phyloP scores from a whole-genome alignment of 2,329 filamentous ascomycete species.

The Aspergillus alliaceus region DNA sequence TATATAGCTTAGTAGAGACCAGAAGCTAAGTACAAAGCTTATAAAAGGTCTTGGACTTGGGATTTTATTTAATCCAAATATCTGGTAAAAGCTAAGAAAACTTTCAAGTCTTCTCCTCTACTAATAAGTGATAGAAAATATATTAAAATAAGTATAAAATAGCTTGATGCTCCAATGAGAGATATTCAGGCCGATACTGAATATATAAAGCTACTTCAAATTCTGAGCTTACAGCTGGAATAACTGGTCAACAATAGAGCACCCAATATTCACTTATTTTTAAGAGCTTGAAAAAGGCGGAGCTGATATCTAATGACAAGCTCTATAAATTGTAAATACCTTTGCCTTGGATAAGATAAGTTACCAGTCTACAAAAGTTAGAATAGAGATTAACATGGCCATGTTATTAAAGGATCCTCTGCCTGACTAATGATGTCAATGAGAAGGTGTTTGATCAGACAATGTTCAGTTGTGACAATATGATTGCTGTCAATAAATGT shows the following conservation, averaged over 20 bases:
- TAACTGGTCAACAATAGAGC: constrained; percentile 8
- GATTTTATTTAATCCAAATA: constrained; percentile 11
- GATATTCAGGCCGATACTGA: constrained; percentile 15
- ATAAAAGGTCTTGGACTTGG: constrained; percentile 8
- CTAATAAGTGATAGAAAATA: constrained; percentile 11
- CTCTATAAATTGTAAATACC: not conserved
- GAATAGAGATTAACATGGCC: not conserved
- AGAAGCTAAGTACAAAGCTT: constrained; percentile 8
- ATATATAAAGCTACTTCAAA: constrained; percentile 21
- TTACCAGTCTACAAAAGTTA: not conserved
- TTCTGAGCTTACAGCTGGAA: constrained; percentile 22
- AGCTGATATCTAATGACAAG: not conserved
- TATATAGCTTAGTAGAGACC: constrained; percentile 10
- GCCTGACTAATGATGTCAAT: not conserved
- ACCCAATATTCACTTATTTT: constrained; percentile 17
- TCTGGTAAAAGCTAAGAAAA: constrained; percentile 8
- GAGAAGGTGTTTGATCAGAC: not conserved
- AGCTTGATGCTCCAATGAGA: constrained; percentile 7
- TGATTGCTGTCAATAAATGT: constrained; percentile 14
- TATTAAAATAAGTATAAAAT: constrained; percentile 8
- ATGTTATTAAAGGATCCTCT: constrained; percentile 1
- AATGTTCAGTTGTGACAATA: constrained; percentile 1
- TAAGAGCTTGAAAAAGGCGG: not conserved
- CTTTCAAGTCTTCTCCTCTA: constrained; percentile 2
- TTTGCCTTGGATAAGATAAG: constrained; percentile 2